Percentiles rank a stretch among this genome's conserved stretches.
Conservation (phyloP, 2,329 filamentous ascomycete species). For the Dothidotthia symphoricarpi region DNA sequence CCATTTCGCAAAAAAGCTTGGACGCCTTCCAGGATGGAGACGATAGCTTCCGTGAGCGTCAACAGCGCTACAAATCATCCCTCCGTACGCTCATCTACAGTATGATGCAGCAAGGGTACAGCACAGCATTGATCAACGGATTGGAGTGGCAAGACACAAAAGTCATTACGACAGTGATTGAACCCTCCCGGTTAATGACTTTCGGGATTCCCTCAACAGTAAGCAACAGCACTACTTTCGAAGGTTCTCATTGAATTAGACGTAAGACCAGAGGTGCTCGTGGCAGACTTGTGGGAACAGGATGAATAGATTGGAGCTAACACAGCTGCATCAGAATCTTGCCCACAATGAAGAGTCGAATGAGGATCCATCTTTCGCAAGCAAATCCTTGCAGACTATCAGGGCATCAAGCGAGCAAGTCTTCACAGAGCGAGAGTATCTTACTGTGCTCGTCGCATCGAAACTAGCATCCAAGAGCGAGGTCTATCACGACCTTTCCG, state of each 20-base stretch:
- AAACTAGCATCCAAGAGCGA: slow-evolving; percentile 34
- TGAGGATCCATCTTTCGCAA: too few species aligned
- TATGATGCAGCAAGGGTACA: slow-evolving; percentile 58
- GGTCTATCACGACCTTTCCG: slow-evolving; percentile 30
- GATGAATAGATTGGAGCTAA: neutral
- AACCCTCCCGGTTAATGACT: slow-evolving; percentile 19
- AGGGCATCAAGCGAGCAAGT: slow-evolving; percentile 16
- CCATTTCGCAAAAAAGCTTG: slow-evolving; percentile 18
- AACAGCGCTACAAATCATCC: slow-evolving; percentile 24
- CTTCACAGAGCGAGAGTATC: slow-evolving; percentile 38
- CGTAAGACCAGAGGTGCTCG: neutral
- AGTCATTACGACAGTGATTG: slow-evolving; percentile 41
- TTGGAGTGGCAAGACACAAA: slow-evolving; percentile 65
- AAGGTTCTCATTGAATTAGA: neutral
- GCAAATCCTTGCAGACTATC: slow-evolving; percentile 19
- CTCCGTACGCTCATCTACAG: slow-evolving; percentile 54
- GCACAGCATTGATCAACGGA: slow-evolving; percentile 63
- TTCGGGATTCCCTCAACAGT: slow-evolving; percentile 17
- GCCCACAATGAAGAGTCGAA: too few species aligned
- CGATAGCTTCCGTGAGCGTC: slow-evolving; percentile 14
- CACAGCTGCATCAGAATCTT: slow-evolving; percentile 1
- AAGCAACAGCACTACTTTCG: slow-evolving; percentile 6
- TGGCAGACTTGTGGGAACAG: too few species aligned
- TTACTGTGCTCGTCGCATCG: slow-evolving; percentile 34
- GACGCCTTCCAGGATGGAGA: slow-evolving; percentile 21